Percentiles rank a stretch among this genome's conserved stretches.
Evolutionary conservation across 2,329 filamentous ascomycete genomes (phyloP).

Genomic region (Monilinia laxa): DNA sequence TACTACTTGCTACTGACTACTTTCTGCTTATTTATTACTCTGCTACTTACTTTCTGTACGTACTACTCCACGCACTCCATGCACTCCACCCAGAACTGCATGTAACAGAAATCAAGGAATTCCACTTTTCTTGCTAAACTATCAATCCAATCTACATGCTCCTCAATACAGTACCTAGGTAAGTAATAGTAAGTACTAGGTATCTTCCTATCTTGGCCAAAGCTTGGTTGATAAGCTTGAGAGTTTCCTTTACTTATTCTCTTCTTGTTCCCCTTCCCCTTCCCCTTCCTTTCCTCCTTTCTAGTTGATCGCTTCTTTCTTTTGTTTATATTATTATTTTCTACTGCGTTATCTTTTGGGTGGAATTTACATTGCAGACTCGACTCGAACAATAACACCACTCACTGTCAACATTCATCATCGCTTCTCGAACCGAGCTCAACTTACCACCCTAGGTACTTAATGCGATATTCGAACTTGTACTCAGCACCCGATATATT

Average conservation of each 20-base stretch:
- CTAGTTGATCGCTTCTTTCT: background rate
- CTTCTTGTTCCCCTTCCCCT: no score
- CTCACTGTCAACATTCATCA: background rate
- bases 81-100: background rate
- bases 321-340: background rate
- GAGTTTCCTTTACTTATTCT: no score
- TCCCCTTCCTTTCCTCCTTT: no score
- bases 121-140: background rate
- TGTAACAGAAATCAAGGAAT: background rate
- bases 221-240: background rate
- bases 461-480: constrained; percentile 13
- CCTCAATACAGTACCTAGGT: no score
- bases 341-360: background rate
- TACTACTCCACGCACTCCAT: no score
- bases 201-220: constrained; percentile 14
- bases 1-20: no score
- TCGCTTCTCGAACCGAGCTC: background rate
- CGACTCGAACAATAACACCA: background rate
- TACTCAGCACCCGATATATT: background rate
- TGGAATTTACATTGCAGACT: background rate
- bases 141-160: no score
- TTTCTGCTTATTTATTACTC: no score
- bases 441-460: no score
- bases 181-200: no score
- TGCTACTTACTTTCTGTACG: no score